Percentiles rank a stretch among this genome's conserved stretches.
These are phyloP conservation scores for Aspergillus ruber DNA, from an alignment of 2,329 filamentous ascomycete species.

Conservation along the genomic window DNA sequence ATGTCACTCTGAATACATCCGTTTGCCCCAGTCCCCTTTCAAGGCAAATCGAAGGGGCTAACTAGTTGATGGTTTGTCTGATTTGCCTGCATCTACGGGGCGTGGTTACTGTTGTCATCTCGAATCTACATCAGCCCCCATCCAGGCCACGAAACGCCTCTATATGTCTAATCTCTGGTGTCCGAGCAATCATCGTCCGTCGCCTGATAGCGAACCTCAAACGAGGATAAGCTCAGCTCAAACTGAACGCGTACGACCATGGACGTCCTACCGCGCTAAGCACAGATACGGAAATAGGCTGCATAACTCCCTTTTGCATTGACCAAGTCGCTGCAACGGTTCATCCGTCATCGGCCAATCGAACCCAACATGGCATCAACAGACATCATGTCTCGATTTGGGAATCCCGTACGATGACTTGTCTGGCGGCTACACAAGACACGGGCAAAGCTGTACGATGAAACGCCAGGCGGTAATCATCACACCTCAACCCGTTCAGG, in stretches of 20 bases:
- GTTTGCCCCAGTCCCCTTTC: slow-evolving; percentile 11
- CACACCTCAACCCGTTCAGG: background rate
- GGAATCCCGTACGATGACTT: background rate
- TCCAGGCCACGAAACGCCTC: too few species aligned
- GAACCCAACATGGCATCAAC: background rate
- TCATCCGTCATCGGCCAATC: background rate
- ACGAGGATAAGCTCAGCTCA: background rate
- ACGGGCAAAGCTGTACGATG: background rate
- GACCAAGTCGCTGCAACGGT: background rate
- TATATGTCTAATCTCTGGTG: background rate
- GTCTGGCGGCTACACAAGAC: background rate
- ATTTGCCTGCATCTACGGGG: background rate
- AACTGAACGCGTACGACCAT: slow-evolving; percentile 1
- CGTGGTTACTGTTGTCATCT: too few species aligned
- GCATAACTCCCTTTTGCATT: slow-evolving; percentile 1
- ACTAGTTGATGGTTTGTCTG: too few species aligned
- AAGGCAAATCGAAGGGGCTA: slow-evolving; percentile 13
- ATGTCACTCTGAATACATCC: slow-evolving; percentile 22
- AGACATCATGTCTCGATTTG: background rate
- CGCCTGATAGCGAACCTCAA: background rate
- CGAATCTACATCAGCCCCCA: too few species aligned
- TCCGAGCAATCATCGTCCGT: background rate
- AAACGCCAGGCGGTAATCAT: background rate
- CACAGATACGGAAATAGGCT: background rate
- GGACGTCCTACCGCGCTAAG: slow-evolving; percentile 1